These are phyloP conservation scores for Tripterygium wilfordii DNA, from an alignment of 177 flowering plant genomes.

Conservation along the genomic window DNA sequence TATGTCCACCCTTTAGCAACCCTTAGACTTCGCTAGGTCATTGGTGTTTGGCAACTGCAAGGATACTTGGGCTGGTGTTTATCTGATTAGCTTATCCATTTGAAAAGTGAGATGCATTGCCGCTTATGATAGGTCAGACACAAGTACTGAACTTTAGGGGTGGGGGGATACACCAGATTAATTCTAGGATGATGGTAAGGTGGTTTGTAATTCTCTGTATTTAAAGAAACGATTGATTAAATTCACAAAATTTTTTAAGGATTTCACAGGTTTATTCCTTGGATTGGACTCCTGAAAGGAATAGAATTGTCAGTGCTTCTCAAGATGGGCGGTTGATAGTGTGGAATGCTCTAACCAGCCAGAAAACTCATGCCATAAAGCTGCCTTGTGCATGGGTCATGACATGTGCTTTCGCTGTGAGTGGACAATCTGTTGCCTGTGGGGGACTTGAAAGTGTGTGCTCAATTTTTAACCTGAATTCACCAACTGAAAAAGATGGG, in stretches of 20 bases:
- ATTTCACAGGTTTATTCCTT: slow-evolving; percentile 73
- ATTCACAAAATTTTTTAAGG: slow-evolving; percentile 1
- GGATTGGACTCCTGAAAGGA: slow-evolving; percentile 84
- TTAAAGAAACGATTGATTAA: too few species aligned
- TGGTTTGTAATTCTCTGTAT: background rate
- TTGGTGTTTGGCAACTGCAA: too few species aligned
- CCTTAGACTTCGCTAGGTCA: too few species aligned
- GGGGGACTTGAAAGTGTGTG: slow-evolving; percentile 94
- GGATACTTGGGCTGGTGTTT: too few species aligned
- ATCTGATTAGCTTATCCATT: too few species aligned
- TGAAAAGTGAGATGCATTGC: too few species aligned
- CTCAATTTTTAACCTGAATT: slow-evolving; percentile 81
- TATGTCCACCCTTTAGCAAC: too few species aligned
- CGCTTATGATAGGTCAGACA: too few species aligned
- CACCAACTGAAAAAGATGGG: slow-evolving; percentile 71
- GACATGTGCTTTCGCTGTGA: slow-evolving; percentile 94
- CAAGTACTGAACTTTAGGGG: too few species aligned
- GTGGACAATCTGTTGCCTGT: slow-evolving; percentile 88
- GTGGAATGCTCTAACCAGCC: slow-evolving; percentile 97
- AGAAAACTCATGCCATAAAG: slow-evolving; percentile 93
- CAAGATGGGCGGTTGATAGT: slow-evolving; percentile 93
- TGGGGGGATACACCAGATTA: too few species aligned
- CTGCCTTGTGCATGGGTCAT: slow-evolving; percentile 97
- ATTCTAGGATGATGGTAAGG: background rate
- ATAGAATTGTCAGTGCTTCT: slow-evolving; percentile 93